Conservation (phyloP, 1,284 basidiomycete species). For the Tylopilus sp. region DNA sequence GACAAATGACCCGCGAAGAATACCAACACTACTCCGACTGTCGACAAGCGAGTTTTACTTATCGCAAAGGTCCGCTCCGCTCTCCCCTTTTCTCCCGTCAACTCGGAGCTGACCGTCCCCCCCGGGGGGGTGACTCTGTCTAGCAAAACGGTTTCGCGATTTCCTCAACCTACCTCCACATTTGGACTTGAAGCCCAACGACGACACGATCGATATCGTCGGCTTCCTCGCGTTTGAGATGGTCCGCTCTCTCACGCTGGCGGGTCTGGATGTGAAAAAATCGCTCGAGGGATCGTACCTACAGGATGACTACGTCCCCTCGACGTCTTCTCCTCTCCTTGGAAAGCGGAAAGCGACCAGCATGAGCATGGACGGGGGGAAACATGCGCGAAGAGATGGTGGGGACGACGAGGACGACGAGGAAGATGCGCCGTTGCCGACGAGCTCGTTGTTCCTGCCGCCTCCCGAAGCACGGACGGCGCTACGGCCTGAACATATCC, state of each 20-base stretch:
- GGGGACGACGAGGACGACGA: slow-evolving; percentile 47
- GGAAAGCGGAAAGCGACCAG: slow-evolving; percentile 64
- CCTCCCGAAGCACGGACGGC: slow-evolving; percentile 78
- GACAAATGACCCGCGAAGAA: slow-evolving; percentile 94
- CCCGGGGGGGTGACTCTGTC: too few relatives aligned
- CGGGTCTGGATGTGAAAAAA: slow-evolving; percentile 79
- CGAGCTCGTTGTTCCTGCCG: slow-evolving; percentile 71
- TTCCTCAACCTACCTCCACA: slow-evolving; percentile 90
- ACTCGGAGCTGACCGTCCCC: background rate
- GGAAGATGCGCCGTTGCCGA: slow-evolving; percentile 57
- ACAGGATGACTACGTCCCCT: slow-evolving; percentile 54
- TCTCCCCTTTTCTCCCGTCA: too few relatives aligned
- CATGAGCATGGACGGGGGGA: slow-evolving; percentile 48
- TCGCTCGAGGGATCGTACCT: slow-evolving; percentile 70
- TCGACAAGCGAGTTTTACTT: slow-evolving; percentile 95
- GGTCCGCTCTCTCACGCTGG: slow-evolving; percentile 88
- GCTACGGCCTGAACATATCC: slow-evolving; percentile 78
- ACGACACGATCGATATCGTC: slow-evolving; percentile 95
- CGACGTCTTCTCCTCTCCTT: slow-evolving; percentile 48
- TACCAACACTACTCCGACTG: slow-evolving; percentile 98
- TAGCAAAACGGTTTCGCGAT: slow-evolving; percentile 92
- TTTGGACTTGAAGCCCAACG: slow-evolving; percentile 88
- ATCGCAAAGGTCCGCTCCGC: slow-evolving; percentile 71
- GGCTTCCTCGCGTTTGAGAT: slow-evolving; percentile 97
- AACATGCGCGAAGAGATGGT: slow-evolving; percentile 50